Evolutionary conservation across 106 monocot species (phyloP), one percentile per base, ranked within the genome.

Genomic region (Dendrobium officinale): DNA sequence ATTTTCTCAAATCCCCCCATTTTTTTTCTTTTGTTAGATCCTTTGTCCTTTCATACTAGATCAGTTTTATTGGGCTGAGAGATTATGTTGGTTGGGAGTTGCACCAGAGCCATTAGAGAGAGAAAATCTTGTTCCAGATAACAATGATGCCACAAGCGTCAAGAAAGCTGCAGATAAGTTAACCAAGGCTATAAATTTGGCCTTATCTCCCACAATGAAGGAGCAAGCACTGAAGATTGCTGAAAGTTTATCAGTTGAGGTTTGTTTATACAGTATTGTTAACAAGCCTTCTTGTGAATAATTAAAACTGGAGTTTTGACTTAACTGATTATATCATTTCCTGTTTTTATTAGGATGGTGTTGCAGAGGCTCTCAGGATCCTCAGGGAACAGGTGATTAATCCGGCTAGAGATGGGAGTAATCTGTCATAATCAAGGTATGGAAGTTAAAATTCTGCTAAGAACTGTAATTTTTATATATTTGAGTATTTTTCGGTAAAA

Each of bases 51-150:
- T 92, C 79, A 55, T 95, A 44, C 82, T 91, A 40, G 97, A 98
- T 82, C 97, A 98, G 68, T 98, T 98, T 79, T 98, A 98, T 75
- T 98, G 97, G 97, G 91, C 95, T 56, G 95, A 98, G 78, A 94
- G 90, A 85, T 85, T 98, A 74, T 85, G 45, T 84, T 98, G 97
- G 98, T 77, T 95, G 7, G 98, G 95, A 79, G 89, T 95, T 73
- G 83, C 94, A 54, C 91, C 94, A 64, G 85, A 87, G 42, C 88
- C 95, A 73, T 78, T 98, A 29, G 81, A 80, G 42, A 90, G 77
- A 79, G 81, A 87, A 17, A 44, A 88, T 81, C 81, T 98, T 29
- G 79, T 90, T 76, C 98, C 92, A 73, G 87, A 98, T 42, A 80
- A 18, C 55, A 80, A 86, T 42, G 86, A 89, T 80, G 73, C 77